Base-by-base conservation (phyloP, 2,329 filamentous ascomycete species). In the Ascochyta rabiei region DNA sequence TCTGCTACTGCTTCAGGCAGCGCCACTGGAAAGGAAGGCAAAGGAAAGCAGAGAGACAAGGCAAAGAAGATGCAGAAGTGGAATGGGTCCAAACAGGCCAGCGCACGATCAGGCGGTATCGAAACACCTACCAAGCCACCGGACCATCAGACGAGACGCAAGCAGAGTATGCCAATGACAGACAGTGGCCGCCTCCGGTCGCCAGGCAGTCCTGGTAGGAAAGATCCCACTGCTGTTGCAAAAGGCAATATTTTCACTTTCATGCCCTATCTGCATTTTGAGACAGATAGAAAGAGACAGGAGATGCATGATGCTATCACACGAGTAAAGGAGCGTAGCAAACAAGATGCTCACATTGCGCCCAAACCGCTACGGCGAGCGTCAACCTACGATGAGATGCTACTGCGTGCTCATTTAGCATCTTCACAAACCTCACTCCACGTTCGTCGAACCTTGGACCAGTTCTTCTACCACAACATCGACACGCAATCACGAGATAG, bases 201-300 rank as follows among this genome's bases (percentile, higher is more conserved):
- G 2, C 73, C 72, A 6, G 74, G 75, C n/a, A 68, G 72, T 2
- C 68, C 69, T 7, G 71, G 72, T n/a, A 60, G 71, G 5, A 70
- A 68, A 48, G 70, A 73, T 33, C 70, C 68, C 3, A 67, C 65
- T 50, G 21, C 72, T 51, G 52, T 67, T 45, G 56, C 71, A 24
- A 67, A 73, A 57, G 59, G 68, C 45, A 73, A 77, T 63, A 61
- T 80, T 53, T 71, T 74, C 68, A 59, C 80, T 56, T 82, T 86
- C 73, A 86, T 88, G 84, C 86, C 86, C 0, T 88, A 86, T 62
- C 72, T 88, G 3, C 85, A 88, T 64, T 88, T 86, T 45, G 86
- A 88, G 63, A 86, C 84, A 0, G 79, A 86, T 41, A 75, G 80
- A 42, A 75, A 79, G 15, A 77, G 84, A 9, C 75, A 76, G 46